These are phyloP conservation scores for Petunia hybrid DNA, from an alignment of 305 asterid species.

Conservation along the genomic window DNA sequence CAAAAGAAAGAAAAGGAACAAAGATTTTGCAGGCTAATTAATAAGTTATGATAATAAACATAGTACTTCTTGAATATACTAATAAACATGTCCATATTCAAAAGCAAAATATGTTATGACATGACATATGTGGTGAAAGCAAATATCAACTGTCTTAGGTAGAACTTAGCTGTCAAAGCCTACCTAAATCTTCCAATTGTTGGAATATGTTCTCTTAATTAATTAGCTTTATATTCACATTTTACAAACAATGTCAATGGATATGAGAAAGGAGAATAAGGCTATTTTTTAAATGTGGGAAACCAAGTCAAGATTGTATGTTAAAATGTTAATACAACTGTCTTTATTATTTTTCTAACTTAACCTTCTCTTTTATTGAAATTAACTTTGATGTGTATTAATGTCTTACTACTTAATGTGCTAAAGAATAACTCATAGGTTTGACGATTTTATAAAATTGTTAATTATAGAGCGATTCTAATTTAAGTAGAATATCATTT, in stretches of 20 bases:
- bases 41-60: neutral
- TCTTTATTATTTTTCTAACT: neutral
- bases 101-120: neutral
- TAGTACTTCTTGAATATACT: neutral
- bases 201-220: neutral
- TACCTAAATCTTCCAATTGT: neutral
- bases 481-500: neutral
- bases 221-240: neutral
- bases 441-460: neutral
- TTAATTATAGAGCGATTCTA: neutral
- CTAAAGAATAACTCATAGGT: neutral
- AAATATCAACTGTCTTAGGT: slow-evolving; percentile 19
- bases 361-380: neutral
- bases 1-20: neutral
- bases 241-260: neutral
- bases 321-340: neutral
- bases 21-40: neutral
- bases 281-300: neutral
- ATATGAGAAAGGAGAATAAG: neutral
- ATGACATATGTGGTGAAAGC: slow-evolving; percentile 17
- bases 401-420: neutral
- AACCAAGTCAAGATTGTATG: neutral
- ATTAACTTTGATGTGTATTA: neutral
- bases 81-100: neutral
- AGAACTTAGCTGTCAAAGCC: slow-evolving; percentile 20